phyloP scores from a whole-genome alignment of 2,329 filamentous ascomycete genomes.

The Nemania sp. region DNA sequence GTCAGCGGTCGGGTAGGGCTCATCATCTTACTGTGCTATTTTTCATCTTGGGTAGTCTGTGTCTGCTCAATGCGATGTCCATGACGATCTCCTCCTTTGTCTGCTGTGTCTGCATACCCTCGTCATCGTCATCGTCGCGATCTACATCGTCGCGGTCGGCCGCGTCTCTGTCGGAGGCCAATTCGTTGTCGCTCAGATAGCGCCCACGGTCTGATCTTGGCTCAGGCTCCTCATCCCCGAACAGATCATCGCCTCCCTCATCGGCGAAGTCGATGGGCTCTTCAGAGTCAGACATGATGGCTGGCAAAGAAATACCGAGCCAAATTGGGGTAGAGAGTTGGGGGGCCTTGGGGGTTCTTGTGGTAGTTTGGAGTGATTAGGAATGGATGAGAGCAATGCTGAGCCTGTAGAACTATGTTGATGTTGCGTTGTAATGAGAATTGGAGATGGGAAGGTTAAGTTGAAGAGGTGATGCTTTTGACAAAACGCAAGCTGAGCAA shows the following conservation, averaged over 20 bases:
- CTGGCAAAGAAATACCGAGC: not conserved
- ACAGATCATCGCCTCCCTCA: constrained; percentile 64
- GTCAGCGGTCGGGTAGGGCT: not conserved
- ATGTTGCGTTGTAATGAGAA: not conserved
- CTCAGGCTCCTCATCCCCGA: constrained; percentile 63
- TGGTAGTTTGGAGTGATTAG: not conserved
- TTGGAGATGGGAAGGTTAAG: not conserved
- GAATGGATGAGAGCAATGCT: not conserved
- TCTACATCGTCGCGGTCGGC: constrained; percentile 46
- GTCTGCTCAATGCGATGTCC: constrained; percentile 68
- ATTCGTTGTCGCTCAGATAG: constrained; percentile 65
- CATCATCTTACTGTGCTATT: constrained; percentile 67
- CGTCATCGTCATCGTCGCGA: constrained; percentile 53
- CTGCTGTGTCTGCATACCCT: constrained; percentile 47
- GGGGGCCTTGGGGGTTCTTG: no score
- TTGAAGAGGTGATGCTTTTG: not conserved
- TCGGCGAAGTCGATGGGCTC: constrained; percentile 56
- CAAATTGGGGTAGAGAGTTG: not conserved
- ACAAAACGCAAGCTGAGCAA: not conserved
- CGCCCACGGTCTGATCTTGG: constrained; percentile 66
- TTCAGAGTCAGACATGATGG: constrained; percentile 61
- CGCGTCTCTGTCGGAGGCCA: constrained; percentile 56
- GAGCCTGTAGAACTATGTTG: not conserved
- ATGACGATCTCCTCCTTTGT: constrained; percentile 62
- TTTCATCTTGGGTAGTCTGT: constrained; percentile 70